phyloP scores from a whole-genome alignment of 2,329 filamentous ascomycete species.

The Peltaster fructicola region DNA sequence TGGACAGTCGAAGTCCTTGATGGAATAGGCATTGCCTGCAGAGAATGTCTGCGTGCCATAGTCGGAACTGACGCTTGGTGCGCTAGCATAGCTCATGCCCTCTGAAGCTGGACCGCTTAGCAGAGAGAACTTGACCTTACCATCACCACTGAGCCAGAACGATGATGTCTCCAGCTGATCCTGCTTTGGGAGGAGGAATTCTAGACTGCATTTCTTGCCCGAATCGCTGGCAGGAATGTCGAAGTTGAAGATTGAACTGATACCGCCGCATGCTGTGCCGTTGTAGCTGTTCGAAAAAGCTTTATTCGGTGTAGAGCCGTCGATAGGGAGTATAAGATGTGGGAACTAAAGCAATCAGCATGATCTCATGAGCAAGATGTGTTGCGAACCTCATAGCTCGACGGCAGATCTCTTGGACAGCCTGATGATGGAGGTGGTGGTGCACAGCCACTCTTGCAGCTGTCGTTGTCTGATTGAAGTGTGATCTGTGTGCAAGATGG shows the following conservation, averaged over 20 bases:
- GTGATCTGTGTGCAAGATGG: conserved; percentile 33
- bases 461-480: too few species aligned
- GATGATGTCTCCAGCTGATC: conserved; percentile 41
- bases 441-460: conserved; percentile 16
- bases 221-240: conserved; percentile 38
- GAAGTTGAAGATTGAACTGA: conserved; percentile 50
- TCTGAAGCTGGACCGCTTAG: conserved; percentile 29
- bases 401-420: conserved; percentile 5
- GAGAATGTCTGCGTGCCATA: conserved; percentile 26
- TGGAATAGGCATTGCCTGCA: conserved; percentile 36
- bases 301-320: conserved; percentile 34
- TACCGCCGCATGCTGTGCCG: conserved; percentile 34
- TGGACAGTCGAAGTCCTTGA: conserved; percentile 37
- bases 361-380: too few species aligned
- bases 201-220: conserved; percentile 43
- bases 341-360: conserved; percentile 30
- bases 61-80: conserved; percentile 28
- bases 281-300: conserved; percentile 37
- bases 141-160: conserved; percentile 28
- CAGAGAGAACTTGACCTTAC: conserved; percentile 12
- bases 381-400: not conserved
- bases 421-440: conserved; percentile 19
- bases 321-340: conserved; percentile 44
- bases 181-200: conserved; percentile 46
- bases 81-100: conserved; percentile 37